Conservation (phyloP, 78 protist species). For the Dictyostelium discoideum region dicty_2.7 NC_007088.5:728501-729000, state of each 20-base stretch:
- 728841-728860: slow-evolving; percentile 30
- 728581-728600: background rate
- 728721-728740: background rate
- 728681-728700: background rate
- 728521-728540: slow-evolving; percentile 38
- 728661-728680: background rate
- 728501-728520: slow-evolving; percentile 33
- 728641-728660: background rate
- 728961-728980: background rate
- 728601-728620: background rate
- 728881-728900: background rate
- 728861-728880: slow-evolving; percentile 43
- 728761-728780: slow-evolving; percentile 10
- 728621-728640: background rate
- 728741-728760: slow-evolving; percentile 32
- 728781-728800: slow-evolving; percentile 28
- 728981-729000: too few relatives aligned
- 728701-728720: background rate
- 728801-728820: background rate
- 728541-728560: slow-evolving; percentile 7
- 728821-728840: slow-evolving; percentile 57
- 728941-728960: slow-evolving; percentile 43
- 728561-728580: background rate
- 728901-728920: background rate
- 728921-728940: slow-evolving; percentile 21